Evolutionary conservation across 805 yeast genomes (phyloP).

Genomic region (Yarrowia sp.): DNA sequence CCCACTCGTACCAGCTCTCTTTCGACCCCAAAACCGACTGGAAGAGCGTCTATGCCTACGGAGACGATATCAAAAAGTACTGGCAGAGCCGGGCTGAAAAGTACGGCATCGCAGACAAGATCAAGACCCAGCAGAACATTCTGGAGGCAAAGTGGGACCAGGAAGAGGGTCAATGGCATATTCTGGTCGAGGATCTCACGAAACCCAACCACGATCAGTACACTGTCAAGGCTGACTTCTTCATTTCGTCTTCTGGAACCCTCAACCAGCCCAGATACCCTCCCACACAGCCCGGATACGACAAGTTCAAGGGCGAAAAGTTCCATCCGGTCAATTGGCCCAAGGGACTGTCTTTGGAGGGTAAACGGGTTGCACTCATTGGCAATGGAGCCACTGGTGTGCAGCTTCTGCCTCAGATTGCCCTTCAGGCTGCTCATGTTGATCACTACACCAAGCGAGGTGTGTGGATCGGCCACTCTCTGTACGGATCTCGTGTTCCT

Average conservation of each 20-base stretch:
- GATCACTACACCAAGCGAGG: conserved; percentile 24
- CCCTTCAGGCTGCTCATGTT: conserved; percentile 41
- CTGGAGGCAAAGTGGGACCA: conserved; percentile 42
- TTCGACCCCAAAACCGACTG: conserved; percentile 48
- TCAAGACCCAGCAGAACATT: conserved; percentile 43
- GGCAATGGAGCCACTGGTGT: conserved; percentile 52
- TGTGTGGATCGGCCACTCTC: conserved; percentile 40
- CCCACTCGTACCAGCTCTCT: conserved; percentile 47
- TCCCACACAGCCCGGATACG: conserved; percentile 45
- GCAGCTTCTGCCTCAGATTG: conserved; percentile 46
- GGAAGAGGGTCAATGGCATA: conserved; percentile 38
- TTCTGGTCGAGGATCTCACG: conserved; percentile 35
- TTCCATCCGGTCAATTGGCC: conserved; percentile 51
- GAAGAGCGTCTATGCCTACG: conserved; percentile 45
- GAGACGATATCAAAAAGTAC: conserved; percentile 45
- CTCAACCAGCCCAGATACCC: conserved; percentile 48
- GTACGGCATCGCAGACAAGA: conserved; percentile 44
- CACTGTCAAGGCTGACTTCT: conserved; percentile 43
- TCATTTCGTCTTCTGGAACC: conserved; percentile 46
- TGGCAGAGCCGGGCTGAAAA: conserved; percentile 45
- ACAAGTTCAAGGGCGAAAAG: conserved; percentile 47
- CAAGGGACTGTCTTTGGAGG: conserved; percentile 43
- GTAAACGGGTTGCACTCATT: conserved; percentile 48
- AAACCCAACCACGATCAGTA: conserved; percentile 39
- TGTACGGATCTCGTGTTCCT: conserved; percentile 43